Percentiles rank a stretch among this genome's conserved stretches.
phyloP scores from a whole-genome alignment of 2,329 filamentous ascomycete species.

The Penicillium sp. region DNA sequence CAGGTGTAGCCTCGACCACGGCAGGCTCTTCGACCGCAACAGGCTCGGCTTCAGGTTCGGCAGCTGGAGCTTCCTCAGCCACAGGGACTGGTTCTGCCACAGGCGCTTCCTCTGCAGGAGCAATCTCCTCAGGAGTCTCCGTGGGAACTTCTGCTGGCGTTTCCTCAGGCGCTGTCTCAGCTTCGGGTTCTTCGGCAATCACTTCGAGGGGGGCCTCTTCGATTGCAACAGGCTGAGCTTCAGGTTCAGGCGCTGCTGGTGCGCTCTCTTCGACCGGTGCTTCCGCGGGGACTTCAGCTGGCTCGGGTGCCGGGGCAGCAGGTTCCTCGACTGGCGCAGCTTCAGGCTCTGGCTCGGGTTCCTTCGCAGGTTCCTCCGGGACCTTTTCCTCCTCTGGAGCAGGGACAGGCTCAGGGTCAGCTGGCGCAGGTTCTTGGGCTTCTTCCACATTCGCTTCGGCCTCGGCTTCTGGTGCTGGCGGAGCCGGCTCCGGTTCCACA shows the following conservation, averaged over 20 bases:
- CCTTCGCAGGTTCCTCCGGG: conserved; percentile 1
- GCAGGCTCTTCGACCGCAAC: background rate
- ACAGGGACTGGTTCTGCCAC: conserved; percentile 1
- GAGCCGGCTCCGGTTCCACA: background rate
- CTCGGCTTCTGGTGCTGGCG: background rate
- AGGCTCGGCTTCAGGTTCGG: background rate
- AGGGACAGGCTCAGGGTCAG: background rate
- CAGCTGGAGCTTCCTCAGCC: background rate
- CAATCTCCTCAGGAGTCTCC: background rate
- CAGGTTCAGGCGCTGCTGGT: conserved; percentile 10
- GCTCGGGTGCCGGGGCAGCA: background rate
- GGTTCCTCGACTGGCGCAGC: conserved; percentile 11
- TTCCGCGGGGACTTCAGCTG: background rate
- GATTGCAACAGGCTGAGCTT: background rate
- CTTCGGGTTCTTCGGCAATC: background rate
- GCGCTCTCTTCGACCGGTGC: background rate
- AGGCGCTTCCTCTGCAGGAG: conserved; percentile 9
- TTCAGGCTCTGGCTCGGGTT: conserved; percentile 11
- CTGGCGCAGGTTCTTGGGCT: background rate
- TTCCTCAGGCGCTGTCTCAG: background rate
- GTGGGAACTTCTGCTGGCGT: background rate
- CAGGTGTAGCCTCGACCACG: background rate
- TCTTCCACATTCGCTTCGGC: background rate
- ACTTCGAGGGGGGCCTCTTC: background rate
- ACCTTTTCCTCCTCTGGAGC: conserved; percentile 1